Base-by-base conservation (phyloP, 306 rosid species). In the Acacia acuminata region DNA sequence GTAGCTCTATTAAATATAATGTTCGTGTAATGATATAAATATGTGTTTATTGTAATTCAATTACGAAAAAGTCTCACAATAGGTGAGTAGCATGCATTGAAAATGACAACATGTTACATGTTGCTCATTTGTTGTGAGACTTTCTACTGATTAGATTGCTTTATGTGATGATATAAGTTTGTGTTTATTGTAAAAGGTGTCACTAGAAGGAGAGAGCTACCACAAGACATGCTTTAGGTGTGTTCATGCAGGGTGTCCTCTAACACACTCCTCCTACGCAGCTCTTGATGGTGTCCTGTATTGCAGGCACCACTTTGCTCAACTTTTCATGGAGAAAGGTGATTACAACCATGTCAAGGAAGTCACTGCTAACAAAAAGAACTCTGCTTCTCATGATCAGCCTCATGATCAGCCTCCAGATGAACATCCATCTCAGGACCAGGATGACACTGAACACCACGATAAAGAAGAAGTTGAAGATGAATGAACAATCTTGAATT, bases 291-390 rank as follows among this genome's bases (percentile, higher is more conserved):
- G 99, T 67, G 88, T 90, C 84, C 92, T 96, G 77, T 96, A 96
- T 84, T 96, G 99, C 76, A 96, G 92, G 88, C 92, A 85, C 85
- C 99, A 96, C 79, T 96, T 96, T 78, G 80, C 90, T 76, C 99
- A 93, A 71, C 99, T 96, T 75, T 96, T 96, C 91, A 89, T 96
- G 98, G 97, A 90, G 90, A 96, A 96, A 79, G 99, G 99, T 8
- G 89, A 84, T 63, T 96, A 96, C 77, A 75, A 76, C 83, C 98
- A 89, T 79, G 96, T 90, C 24, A 94, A 92, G 71, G 69, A 92
- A 78, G 90, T 92, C 48, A 90, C 94, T 74, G 87, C 92, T 27
- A 75, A 91, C 81, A 88, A 78, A 85, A 93, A 90, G 86, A 84
- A 56, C 51, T 79, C 87, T 51, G 81, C 91, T 13, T 71, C 92